Percentiles rank a stretch among this genome's conserved stretches.
phyloP scores from a whole-genome alignment of 2,329 filamentous ascomycete species.

The Trichoderma koningiopsis region DNA sequence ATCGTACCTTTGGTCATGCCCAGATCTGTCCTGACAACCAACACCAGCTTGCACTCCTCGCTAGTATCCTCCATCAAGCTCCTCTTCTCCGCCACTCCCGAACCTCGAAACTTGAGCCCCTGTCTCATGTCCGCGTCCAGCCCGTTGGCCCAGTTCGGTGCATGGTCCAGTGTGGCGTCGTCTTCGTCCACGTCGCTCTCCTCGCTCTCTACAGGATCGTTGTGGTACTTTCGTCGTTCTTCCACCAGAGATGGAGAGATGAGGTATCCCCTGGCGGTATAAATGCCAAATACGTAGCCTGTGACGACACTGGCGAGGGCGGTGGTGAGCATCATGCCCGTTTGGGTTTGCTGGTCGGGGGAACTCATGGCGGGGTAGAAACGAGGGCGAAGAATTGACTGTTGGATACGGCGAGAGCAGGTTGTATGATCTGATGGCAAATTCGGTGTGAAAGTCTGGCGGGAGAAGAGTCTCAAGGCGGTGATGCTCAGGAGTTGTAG shows the following conservation, averaged over 20 bases:
- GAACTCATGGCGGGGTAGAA: constrained; percentile 31
- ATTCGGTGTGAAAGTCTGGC: neutral
- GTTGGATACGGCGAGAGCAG: neutral
- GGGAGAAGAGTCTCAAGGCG: neutral
- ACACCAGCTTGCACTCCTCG: constrained; percentile 92
- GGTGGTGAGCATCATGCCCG: constrained; percentile 69
- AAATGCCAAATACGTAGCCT: constrained; percentile 81
- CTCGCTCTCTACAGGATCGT: constrained; percentile 67
- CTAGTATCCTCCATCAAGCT: constrained; percentile 42
- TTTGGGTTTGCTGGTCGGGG: constrained; percentile 46
- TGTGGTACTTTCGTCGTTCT: constrained; percentile 57
- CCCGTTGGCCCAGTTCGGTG: constrained; percentile 67
- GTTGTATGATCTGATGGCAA: too few relatives aligned
- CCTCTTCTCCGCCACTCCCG: constrained; percentile 42
- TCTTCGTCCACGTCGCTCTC: constrained; percentile 68
- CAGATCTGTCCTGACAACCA: constrained; percentile 90
- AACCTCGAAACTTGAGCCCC: constrained; percentile 49
- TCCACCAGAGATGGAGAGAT: constrained; percentile 58
- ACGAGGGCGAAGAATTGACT: neutral
- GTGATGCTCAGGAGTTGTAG: neutral
- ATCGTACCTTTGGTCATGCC: constrained; percentile 92
- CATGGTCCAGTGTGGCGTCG: constrained; percentile 63
- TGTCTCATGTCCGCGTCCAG: constrained; percentile 61
- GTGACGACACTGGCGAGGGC: constrained; percentile 72
- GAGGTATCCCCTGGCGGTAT: constrained; percentile 64